Conservation (phyloP, 768 basidiomycete genomes). For the Aureoboletus auriporus region DNA sequence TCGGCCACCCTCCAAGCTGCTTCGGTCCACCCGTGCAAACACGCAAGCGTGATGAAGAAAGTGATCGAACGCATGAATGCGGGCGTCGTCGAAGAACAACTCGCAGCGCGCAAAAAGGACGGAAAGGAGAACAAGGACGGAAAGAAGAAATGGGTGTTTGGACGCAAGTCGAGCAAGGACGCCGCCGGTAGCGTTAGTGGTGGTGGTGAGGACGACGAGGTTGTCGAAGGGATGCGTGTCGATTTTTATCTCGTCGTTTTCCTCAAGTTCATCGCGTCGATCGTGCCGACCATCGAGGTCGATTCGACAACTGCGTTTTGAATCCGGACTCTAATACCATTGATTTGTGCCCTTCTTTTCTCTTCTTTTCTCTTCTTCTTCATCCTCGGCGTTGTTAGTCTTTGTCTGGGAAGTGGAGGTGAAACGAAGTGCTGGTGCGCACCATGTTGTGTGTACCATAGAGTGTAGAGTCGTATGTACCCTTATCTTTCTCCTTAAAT, state of each 20-base stretch:
- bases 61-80: constrained; percentile 98
- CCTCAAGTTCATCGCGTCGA: constrained; percentile 98
- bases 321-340: constrained; percentile 8
- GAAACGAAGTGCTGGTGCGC: not conserved
- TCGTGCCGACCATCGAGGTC: constrained; percentile 98
- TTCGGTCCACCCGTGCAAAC: constrained; percentile 97
- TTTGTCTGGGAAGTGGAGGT: not conserved
- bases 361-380: not conserved
- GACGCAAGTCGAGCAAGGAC: constrained; percentile 64
- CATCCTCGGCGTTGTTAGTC: not conserved
- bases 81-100: constrained; percentile 78
- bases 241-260: constrained; percentile 98
- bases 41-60: constrained; percentile 99
- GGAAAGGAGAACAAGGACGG: constrained; percentile 45
- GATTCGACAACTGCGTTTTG: constrained; percentile 82
- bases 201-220: constrained; percentile 45
- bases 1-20: constrained; percentile 80
- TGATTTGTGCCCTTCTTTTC: too few species aligned
- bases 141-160: constrained; percentile 85
- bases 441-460: constrained; percentile 15
- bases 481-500: constrained; percentile 15
- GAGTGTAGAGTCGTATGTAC: constrained; percentile 24
- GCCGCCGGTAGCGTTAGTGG: constrained; percentile 37
- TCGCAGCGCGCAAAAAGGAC: constrained; percentile 55
- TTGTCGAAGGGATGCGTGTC: constrained; percentile 85